Evolutionary conservation across 768 basidiomycete genomes (phyloP), one percentile per base, ranked within the genome.

Genomic region (Boletellus ananiceps): DNA sequence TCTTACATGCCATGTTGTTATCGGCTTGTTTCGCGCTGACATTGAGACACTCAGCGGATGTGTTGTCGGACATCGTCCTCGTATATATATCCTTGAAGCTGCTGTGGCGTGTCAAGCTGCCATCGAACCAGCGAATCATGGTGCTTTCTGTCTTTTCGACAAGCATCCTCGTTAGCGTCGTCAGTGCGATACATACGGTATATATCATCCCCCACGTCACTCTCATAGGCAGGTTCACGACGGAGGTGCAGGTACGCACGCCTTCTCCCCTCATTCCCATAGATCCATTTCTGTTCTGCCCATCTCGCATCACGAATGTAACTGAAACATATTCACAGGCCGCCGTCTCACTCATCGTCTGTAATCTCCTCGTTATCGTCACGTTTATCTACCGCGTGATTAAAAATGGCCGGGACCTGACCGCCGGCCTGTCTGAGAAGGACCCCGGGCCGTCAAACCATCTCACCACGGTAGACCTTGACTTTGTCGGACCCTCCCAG

Each of bases 61-160:
- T 72, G 8, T 4, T 78, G 21, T 69, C 79, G 0, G 79, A 80
- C 52, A 16, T 64, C 14, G 62, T 77, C 19, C 70, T 82, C 39
- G 68, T 81, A 29, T 40, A 62, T 8, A 66, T 76, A 1, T 79
- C 80, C 0, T 49, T 79, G 2, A 66, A 70, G 16, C 63, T 81
- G 3, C 71, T 83, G 33, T 62, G 68, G 51, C 64, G 68, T 18
- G 66, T 81, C 23, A 67, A 64, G 18, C 57, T 79, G 2, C 72
- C 74, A 4, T 61, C 67, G 2, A 71, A 72, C 19, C 55, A 68
- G 19, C 69, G 71, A 15, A 65, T 76, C 34, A 68, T 75, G 51
- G 57, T 78, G 44, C 44, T 66, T 13, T 52, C 57, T 0, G 76
- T 79, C 40, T 80, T 82, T 60, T 80, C 80, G 9, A 71, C 80